phyloP scores from a whole-genome alignment of 768 basidiomycete genomes.

The Cystofilobasidium macerans region DNA sequence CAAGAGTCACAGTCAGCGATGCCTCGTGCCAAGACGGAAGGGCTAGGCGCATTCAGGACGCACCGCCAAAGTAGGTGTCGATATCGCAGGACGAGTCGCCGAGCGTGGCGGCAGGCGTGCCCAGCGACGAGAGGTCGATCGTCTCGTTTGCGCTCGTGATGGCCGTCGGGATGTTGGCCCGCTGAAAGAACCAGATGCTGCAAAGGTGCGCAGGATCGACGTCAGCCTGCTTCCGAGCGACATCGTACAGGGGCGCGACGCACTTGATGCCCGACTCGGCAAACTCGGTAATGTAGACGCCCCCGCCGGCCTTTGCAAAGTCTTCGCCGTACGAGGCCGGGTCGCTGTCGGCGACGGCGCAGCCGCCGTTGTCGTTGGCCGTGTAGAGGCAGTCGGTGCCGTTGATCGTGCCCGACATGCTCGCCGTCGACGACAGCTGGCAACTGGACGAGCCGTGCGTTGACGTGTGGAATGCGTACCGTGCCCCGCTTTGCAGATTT shows the following conservation, averaged over 20 bases:
- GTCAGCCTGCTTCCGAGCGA: no score
- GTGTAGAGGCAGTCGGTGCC: conserved; percentile 44
- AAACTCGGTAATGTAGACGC: conserved; percentile 64
- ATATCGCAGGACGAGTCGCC: conserved; percentile 49
- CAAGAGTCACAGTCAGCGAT: conserved; percentile 21
- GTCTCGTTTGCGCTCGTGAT: conserved; percentile 14
- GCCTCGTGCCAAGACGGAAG: conserved; percentile 29
- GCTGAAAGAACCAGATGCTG: conserved; percentile 56
- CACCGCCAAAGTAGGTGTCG: conserved; percentile 34
- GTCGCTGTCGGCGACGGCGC: conserved; percentile 50
- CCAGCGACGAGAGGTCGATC: conserved; percentile 34
- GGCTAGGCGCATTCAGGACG: conserved; percentile 36
- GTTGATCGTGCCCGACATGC: conserved; percentile 33
- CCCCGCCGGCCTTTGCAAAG: conserved; percentile 58
- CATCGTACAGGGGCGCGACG: background rate
- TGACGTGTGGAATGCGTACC: no score
- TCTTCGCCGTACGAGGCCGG: conserved; percentile 52
- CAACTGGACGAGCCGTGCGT: conserved; percentile 35
- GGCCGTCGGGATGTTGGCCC: conserved; percentile 25
- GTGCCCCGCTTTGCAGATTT: conserved; percentile 55
- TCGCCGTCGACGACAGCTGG: background rate
- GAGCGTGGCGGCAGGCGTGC: conserved; percentile 61
- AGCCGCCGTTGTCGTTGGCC: conserved; percentile 47
- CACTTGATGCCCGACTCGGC: conserved; percentile 48
- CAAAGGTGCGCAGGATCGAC: conserved; percentile 3